phyloP scores from a whole-genome alignment of 2,329 filamentous ascomycete genomes.

The Pyricularia sp. region DNA sequence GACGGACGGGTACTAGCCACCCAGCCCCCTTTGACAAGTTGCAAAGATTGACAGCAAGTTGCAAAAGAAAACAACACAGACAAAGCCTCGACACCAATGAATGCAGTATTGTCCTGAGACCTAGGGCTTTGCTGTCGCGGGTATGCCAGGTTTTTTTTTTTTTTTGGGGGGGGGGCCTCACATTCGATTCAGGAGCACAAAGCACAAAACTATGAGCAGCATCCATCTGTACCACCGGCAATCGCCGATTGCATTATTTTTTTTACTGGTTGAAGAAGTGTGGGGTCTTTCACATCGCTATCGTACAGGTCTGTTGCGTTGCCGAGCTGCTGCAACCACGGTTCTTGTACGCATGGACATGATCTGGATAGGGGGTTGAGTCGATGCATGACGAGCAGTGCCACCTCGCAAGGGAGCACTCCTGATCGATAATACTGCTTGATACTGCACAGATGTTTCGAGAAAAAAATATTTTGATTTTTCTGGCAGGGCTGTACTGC shows the following conservation, averaged over 20 bases:
- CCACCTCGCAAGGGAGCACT: neutral
- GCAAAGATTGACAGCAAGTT: neutral
- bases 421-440: neutral
- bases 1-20: neutral
- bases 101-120: neutral
- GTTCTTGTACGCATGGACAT: neutral
- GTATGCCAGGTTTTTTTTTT: no score
- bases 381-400: neutral
- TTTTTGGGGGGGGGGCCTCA: neutral
- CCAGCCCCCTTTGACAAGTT: neutral
- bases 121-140: neutral
- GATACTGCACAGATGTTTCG: no score
- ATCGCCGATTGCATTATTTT: neutral
- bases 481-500: no score
- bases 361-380: neutral
- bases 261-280: neutral
- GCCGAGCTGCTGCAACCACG: neutral
- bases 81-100: neutral
- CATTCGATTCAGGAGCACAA: neutral
- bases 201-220: neutral
- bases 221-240: neutral
- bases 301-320: neutral
- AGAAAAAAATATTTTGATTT: no score
- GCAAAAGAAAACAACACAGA: neutral
- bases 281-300: neutral